Base-by-base conservation (phyloP, 805 yeast species). In the Saccharomycopsis schoenii region DNA sequence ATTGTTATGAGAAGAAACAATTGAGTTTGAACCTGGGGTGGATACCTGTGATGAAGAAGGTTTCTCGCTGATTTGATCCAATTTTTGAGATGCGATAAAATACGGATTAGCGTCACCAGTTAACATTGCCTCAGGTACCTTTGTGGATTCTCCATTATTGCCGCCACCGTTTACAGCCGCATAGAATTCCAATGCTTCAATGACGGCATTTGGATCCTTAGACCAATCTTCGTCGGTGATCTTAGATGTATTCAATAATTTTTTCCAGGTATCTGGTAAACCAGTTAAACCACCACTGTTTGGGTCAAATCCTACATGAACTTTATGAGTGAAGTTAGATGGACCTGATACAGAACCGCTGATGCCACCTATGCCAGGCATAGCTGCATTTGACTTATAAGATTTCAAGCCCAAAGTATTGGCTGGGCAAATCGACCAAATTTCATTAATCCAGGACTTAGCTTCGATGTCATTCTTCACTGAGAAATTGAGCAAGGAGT, bases 141-240 rank as follows among this genome's bases (percentile, higher is more conserved):
- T 81, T 50, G 80, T 81, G 77, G 83, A 78, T 69, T 83, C 87
- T 64, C 82, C 86, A 64, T 40, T 50, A 17, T 40, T 24, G 19
- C 52, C 52, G 12, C 61, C 65, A 1, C 64, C 64, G 41, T 60
- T 64, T 1, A 62, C 64, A 12, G 62, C 62, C 21, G 62, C 41
- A 36, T 62, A 64, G 69, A 90, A 90, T 58, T 89, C 92, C 60
- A 90, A 84, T 41, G 89, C 96, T 69, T 90, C 96, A 74, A 88
- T 88, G 21, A 94, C 97, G 0, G 97, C 98, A 68, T 89, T 92
- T 0, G 99, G 97, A 71, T 94, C 92, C 66, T 88, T 89, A 68
- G 87, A 84, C 81, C 92, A 94, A 69, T 94, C 99, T 67, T 86
- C 93, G 62, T 84, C 85, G 2, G 97, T 88, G 66, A 94, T 91